These are phyloP conservation scores for Aegilops longissima DNA, from an alignment of 176 grass and related monocot species.

Conservation along the genomic window DNA sequence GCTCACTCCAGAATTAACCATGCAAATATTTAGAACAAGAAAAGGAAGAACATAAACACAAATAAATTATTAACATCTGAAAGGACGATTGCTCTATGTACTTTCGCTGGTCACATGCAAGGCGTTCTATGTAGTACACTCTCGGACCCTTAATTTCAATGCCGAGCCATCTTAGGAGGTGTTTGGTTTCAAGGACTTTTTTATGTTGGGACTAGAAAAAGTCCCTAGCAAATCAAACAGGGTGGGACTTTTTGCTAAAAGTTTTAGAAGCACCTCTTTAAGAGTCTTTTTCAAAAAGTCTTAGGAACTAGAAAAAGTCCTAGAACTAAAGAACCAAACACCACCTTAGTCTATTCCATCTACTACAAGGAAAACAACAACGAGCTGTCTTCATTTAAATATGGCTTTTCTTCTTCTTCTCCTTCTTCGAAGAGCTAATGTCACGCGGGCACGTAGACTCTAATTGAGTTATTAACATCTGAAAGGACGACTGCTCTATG, in stretches of 20 bases:
- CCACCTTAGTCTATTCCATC: not conserved
- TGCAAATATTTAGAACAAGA: too few relatives aligned
- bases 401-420: not conserved
- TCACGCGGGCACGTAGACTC: too few relatives aligned
- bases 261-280: too few relatives aligned
- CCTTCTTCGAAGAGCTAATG: too few relatives aligned
- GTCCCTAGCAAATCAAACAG: too few relatives aligned
- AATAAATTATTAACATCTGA: not conserved
- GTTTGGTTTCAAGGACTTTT: too few relatives aligned
- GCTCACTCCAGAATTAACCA: not conserved
- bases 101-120: not conserved
- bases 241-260: too few relatives aligned
- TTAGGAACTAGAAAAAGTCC: too few relatives aligned
- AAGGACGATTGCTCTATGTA: not conserved
- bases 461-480: not conserved
- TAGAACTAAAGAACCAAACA: too few relatives aligned
- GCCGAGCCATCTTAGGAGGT: not conserved
- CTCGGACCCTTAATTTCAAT: not conserved
- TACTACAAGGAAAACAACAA: not conserved
- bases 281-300: too few relatives aligned
- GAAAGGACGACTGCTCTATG: not conserved
- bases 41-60: too few relatives aligned
- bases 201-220: too few relatives aligned
- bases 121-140: not conserved
- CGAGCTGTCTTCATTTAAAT: not conserved